Evolutionary conservation across 1,284 basidiomycete species (phyloP).

Genomic region (Coniophora puteana): DNA sequence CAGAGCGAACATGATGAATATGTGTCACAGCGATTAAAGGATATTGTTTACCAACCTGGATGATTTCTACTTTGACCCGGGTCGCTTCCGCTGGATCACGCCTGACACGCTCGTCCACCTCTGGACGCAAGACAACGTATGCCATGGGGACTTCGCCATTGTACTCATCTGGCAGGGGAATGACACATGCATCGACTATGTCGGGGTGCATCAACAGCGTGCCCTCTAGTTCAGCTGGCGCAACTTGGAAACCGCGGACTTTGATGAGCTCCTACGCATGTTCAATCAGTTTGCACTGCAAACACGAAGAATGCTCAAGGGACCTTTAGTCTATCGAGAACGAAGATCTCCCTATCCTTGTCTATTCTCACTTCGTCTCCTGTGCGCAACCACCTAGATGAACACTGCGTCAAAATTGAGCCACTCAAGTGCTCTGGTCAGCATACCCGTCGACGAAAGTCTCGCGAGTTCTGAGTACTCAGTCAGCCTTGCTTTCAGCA

Average conservation of each 20-base stretch:
- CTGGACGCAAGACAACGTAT: constrained; percentile 43
- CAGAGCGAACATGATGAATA: not conserved
- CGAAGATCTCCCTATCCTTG: constrained; percentile 54
- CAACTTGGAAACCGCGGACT: constrained; percentile 66
- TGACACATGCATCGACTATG: constrained; percentile 71
- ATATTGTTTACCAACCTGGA: constrained; percentile 45
- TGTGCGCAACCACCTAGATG: constrained; percentile 62
- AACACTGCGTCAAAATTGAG: constrained; percentile 26
- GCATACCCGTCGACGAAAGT: constrained; percentile 46
- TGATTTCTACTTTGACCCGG: constrained; percentile 31
- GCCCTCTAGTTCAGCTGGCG: constrained; percentile 70
- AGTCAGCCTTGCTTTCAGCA: not conserved
- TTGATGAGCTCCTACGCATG: constrained; percentile 53
- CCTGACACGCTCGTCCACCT: constrained; percentile 28
- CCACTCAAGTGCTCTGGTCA: constrained; percentile 14
- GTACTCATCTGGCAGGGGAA: constrained; percentile 76
- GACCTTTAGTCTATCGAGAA: constrained; percentile 70
- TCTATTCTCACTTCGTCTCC: constrained; percentile 65
- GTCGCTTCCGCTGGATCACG: constrained; percentile 25
- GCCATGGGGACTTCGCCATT: constrained; percentile 60
- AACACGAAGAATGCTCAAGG: not conserved
- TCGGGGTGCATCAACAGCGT: constrained; percentile 67
- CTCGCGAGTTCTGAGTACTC: constrained; percentile 42
- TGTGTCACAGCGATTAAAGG: not conserved
- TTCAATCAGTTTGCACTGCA: constrained; percentile 13